Evolutionary conservation across 2,329 filamentous ascomycete species (phyloP).

Genomic region (Phyllosticta paracitricarpa): DNA sequence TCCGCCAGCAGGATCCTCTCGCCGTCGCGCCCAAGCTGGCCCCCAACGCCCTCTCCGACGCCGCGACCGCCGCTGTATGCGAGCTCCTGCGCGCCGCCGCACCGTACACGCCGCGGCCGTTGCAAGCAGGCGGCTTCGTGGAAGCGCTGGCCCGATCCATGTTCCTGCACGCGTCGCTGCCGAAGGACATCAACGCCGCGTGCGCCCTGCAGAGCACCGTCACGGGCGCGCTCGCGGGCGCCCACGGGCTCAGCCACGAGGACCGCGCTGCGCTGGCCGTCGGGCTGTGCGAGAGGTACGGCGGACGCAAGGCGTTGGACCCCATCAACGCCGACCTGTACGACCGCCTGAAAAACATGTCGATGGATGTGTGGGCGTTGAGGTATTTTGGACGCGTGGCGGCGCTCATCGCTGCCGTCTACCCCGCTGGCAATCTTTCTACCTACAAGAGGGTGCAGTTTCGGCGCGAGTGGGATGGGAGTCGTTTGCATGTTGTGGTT

Average conservation of each 20-base stretch:
- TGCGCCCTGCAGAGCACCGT: constrained; percentile 64
- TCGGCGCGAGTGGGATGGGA: constrained; percentile 16
- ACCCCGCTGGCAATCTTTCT: constrained; percentile 44
- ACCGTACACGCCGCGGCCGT: constrained; percentile 18
- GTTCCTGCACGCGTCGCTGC: constrained; percentile 42
- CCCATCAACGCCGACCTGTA: constrained; percentile 49
- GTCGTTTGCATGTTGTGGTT: background rate
- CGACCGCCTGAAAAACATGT: constrained; percentile 39
- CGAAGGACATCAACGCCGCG: constrained; percentile 38
- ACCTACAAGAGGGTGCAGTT: constrained; percentile 25
- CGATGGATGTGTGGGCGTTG: constrained; percentile 55
- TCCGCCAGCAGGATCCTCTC: constrained; percentile 59
- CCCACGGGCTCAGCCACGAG: constrained; percentile 65
- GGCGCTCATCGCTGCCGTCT: constrained; percentile 47
- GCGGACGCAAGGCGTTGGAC: constrained; percentile 45
- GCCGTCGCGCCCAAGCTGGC: constrained; percentile 43
- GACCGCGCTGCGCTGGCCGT: constrained; percentile 62
- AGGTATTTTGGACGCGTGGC: constrained; percentile 53
- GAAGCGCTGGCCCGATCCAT: constrained; percentile 51
- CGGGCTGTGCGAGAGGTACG: constrained; percentile 65
- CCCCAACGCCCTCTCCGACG: constrained; percentile 29
- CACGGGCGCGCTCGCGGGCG: constrained; percentile 55
- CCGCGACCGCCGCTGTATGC: background rate
- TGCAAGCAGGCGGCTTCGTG: constrained; percentile 36
- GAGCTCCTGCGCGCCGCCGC: background rate